These are phyloP conservation scores for Neonectria neomacrospora DNA, from an alignment of 2,329 filamentous ascomycete species.

Conservation along the genomic window DNA sequence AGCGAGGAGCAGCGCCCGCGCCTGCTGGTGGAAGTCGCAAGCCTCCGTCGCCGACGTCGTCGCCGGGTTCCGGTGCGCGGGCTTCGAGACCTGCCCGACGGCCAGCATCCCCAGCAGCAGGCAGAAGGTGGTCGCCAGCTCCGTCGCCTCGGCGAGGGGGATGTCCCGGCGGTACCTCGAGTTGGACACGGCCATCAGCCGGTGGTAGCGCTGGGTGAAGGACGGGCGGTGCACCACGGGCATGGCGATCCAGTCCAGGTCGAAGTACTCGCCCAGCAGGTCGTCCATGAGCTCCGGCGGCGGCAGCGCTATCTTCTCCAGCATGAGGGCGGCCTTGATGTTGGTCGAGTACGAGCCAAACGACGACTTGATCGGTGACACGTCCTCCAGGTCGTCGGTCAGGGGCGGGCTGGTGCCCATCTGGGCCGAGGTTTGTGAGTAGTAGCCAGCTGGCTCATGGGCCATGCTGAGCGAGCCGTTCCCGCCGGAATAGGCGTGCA, in stretches of 20 bases:
- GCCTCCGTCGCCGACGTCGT: constrained; percentile 20
- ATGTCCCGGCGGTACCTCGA: constrained; percentile 45
- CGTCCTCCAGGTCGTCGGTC: constrained; percentile 44
- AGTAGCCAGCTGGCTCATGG: constrained; percentile 36
- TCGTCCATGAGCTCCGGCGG: constrained; percentile 44
- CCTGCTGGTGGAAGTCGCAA: constrained; percentile 41
- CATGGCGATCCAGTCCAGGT: constrained; percentile 41
- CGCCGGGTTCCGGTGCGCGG: constrained; percentile 7
- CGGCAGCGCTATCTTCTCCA: constrained; percentile 43
- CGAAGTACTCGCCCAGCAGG: constrained; percentile 40
- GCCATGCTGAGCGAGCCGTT: constrained; percentile 30
- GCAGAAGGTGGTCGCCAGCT: constrained; percentile 40
- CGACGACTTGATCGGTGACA: constrained; percentile 33
- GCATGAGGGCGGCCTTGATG: constrained; percentile 42
- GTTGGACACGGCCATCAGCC: constrained; percentile 43
- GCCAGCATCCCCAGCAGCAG: constrained; percentile 43
- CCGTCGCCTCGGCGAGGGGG: constrained; percentile 41
- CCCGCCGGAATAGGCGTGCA: constrained; percentile 28
- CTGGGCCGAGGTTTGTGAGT: constrained; percentile 29
- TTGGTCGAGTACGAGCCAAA: constrained; percentile 46
- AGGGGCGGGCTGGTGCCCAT: constrained; percentile 43
- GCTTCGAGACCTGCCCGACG: constrained; percentile 38
- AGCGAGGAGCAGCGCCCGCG: constrained; percentile 37
- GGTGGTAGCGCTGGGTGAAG: constrained; percentile 42
- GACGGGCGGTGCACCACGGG: constrained; percentile 40